Base-by-base conservation (phyloP, 139 green algal species). In the Yamagishiella unicocca region DNA sequence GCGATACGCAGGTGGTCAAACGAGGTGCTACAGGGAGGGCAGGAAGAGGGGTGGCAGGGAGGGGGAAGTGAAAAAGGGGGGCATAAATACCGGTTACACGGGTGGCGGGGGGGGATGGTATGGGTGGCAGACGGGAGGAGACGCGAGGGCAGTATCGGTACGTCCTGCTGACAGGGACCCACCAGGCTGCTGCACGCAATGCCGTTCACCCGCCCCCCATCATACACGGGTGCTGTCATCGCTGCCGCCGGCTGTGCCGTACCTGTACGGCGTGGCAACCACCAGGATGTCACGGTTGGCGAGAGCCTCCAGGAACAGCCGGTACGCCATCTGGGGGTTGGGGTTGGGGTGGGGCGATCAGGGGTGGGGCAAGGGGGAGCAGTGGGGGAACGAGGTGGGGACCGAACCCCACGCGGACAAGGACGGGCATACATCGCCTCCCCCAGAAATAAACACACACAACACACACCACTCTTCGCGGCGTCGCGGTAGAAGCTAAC, bases 1-100 rank as follows among this genome's bases (percentile, higher is more conserved):
- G 95, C 95, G 61, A 96, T 94, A n/a, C 93, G 87, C 82, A 98
- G 66, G 89, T 99, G 97, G 89, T 99, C 96, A 84, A 99, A 98
- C 53, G 88, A 90, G 35, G 94, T 98, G 67, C 73, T 85, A 40
- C 53, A 38, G 55, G 38, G 62, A n/a, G n/a, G 12, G n/a, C 4
- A 4, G 46, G 31, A 31, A 31, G 3, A 24, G 1, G 31, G 74
- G 50, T 12, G 50, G 12, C 58, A 42, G 64, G 64, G 31, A 72
- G 31, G 46, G 31, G 46, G 74, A 2, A 61, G 33, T 4, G n/a
- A 31, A 68, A 50, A 1, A 50, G 33, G 46, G 50, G 31, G 25
- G 43, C 2, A 42, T 42, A 37, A 7, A 9, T 43, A 72, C 38
- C 6, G 58, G 14, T 33, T 67, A 58, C 50, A 58, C 12, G 58